Percentiles rank a stretch among this genome's conserved stretches.
Evolutionary conservation across 148 eudicot species (phyloP).

Genomic region (Amaranthus palmeri): DNA sequence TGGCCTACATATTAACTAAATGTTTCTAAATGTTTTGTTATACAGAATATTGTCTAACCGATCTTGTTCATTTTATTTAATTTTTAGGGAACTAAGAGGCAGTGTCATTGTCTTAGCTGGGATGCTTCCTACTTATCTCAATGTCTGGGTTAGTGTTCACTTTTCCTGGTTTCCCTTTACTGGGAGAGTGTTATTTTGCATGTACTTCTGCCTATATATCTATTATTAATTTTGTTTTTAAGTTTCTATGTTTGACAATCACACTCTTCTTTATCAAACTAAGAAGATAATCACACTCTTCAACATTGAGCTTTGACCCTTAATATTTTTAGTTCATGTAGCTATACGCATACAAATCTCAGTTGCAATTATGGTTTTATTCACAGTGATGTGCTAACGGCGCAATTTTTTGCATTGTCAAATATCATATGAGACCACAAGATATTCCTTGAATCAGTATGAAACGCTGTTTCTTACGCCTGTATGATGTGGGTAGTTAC

Average conservation of each 20-base stretch:
- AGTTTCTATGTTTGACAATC: background rate
- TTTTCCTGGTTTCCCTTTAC: background rate
- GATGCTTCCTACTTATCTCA: constrained; percentile 83
- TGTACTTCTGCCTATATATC: background rate
- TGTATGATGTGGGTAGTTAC: no score
- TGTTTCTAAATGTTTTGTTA: background rate
- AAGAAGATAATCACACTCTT: no score
- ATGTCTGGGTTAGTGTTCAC: constrained; percentile 65
- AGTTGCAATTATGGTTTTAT: no score
- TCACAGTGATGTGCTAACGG: no score
- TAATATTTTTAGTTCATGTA: no score
- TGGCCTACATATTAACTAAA: background rate
- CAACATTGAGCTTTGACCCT: no score
- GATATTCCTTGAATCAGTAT: no score
- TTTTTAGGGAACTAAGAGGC: constrained; percentile 67
- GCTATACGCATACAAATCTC: no score
- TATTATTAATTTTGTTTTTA: background rate
- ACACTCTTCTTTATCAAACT: background rate
- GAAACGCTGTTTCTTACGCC: no score
- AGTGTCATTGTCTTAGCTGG: constrained; percentile 71
- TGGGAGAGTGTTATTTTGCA: background rate
- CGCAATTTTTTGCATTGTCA: no score
- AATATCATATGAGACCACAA: no score
- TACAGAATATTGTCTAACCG: background rate
- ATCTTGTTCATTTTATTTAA: constrained; percentile 9